A percentile compares a stretch with the other conserved stretches of the same genome.
Evolutionary conservation across 2,329 filamentous ascomycete genomes (phyloP).

Genomic region (Talaromyces sp.): DNA sequence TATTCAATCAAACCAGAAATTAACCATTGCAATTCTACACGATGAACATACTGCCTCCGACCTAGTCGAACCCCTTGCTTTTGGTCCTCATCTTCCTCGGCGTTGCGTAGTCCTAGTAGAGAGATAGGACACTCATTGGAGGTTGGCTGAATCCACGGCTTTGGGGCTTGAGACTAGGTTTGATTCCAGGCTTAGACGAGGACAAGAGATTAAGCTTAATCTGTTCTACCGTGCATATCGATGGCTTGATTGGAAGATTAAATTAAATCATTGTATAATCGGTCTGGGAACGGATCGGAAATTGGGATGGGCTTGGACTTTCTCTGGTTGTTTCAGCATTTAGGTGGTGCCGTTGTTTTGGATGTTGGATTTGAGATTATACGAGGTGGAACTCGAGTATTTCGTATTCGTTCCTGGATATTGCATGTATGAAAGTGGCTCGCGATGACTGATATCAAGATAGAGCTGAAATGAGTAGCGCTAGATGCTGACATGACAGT

Average conservation of each 20-base stretch:
- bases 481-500: not conserved
- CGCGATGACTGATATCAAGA: not conserved
- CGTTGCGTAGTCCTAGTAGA: not conserved
- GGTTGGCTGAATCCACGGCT: not conserved
- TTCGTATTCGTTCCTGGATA: not conserved
- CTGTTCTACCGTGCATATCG: not conserved
- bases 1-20: not conserved
- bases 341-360: not conserved
- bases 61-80: conserved; percentile 3
- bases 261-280: not conserved
- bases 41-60: not conserved
- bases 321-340: not conserved
- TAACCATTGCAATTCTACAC: not conserved
- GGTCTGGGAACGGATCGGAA: not conserved
- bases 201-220: not conserved
- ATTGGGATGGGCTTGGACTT: not conserved
- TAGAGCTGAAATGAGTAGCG: not conserved
- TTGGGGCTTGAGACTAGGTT: not conserved
- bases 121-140: not conserved
- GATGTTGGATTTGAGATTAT: not conserved
- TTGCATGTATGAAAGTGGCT: not conserved
- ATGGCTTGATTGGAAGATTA: not conserved
- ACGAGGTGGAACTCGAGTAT: not conserved
- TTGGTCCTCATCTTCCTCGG: not conserved
- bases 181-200: not conserved